Evolutionary conservation across 305 asterid species (phyloP).

Genomic region (Fraxinus latifolia): DNA sequence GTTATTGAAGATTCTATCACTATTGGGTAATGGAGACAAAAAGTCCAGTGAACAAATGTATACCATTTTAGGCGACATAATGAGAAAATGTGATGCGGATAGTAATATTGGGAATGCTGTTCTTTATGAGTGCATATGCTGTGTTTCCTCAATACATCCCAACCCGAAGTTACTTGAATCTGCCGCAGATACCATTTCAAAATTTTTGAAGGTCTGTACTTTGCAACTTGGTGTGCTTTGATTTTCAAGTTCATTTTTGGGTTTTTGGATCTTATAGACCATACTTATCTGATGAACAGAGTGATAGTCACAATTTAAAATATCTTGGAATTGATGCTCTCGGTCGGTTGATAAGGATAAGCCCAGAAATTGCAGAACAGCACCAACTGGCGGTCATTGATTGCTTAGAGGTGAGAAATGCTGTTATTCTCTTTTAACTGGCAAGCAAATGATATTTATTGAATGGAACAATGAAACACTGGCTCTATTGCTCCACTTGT

Average conservation of each 20-base stretch:
- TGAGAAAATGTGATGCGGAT: constrained; percentile 81
- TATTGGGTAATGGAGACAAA: constrained; percentile 85
- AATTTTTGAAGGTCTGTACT: constrained; percentile 75
- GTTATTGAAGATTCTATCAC: constrained; percentile 77
- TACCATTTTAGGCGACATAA: constrained; percentile 79
- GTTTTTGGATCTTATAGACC: constrained; percentile 21
- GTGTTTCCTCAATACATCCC: constrained; percentile 84
- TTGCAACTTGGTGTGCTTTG: constrained; percentile 17
- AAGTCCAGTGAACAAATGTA: constrained; percentile 96
- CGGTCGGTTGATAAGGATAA: constrained; percentile 88
- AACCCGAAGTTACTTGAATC: constrained; percentile 90
- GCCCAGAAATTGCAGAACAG: constrained; percentile 95
- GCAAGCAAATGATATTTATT: background rate
- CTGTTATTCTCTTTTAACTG: constrained; percentile 8
- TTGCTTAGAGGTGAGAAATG: constrained; percentile 79
- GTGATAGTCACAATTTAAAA: constrained; percentile 96
- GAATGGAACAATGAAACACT: background rate
- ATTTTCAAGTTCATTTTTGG: background rate
- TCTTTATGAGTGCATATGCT: constrained; percentile 89
- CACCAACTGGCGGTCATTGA: constrained; percentile 98
- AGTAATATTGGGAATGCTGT: constrained; percentile 94
- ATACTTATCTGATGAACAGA: constrained; percentile 49
- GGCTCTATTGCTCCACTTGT: background rate
- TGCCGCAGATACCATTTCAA: constrained; percentile 92
- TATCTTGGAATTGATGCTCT: constrained; percentile 99